phyloP scores from a whole-genome alignment of 2,329 filamentous ascomycete species.

The Diaporthe sp. region DNA sequence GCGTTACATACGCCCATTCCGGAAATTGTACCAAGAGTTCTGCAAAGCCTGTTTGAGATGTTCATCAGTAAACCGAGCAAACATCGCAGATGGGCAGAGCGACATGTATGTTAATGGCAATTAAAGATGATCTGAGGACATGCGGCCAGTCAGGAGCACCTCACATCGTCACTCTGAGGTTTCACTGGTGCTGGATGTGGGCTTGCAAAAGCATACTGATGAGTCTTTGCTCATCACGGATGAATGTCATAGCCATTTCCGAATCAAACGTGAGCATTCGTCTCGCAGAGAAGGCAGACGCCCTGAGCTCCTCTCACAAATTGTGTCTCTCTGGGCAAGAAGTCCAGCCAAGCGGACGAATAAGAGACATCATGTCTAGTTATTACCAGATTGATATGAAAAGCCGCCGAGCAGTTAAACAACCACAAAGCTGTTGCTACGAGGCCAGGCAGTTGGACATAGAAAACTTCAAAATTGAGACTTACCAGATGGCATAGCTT shows the following conservation, averaged over 20 bases:
- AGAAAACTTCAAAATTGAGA: constrained; percentile 42
- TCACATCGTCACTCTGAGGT: background rate
- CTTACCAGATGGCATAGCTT: constrained; percentile 63
- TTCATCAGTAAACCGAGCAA: constrained; percentile 5
- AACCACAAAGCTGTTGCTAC: background rate
- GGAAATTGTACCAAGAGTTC: constrained; percentile 56
- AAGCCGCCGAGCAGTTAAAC: background rate
- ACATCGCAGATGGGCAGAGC: background rate
- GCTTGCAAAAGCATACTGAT: no score
- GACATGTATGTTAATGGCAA: background rate
- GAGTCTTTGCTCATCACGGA: background rate
- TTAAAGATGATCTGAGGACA: background rate
- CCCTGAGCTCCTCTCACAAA: background rate
- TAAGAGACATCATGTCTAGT: background rate
- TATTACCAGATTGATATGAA: background rate
- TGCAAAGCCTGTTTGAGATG: constrained; percentile 53
- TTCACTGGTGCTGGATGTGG: background rate
- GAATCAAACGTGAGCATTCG: background rate
- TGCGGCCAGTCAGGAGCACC: no score
- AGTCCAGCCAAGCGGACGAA: background rate
- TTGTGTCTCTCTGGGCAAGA: background rate
- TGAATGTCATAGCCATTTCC: background rate
- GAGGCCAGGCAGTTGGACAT: no score
- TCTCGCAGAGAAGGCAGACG: background rate
- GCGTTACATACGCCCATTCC: constrained; percentile 55